Evolutionary conservation across 2,329 filamentous ascomycete species (phyloP), one percentile per base, ranked within the genome.

Genomic region (Botrytis fragariae): DNA sequence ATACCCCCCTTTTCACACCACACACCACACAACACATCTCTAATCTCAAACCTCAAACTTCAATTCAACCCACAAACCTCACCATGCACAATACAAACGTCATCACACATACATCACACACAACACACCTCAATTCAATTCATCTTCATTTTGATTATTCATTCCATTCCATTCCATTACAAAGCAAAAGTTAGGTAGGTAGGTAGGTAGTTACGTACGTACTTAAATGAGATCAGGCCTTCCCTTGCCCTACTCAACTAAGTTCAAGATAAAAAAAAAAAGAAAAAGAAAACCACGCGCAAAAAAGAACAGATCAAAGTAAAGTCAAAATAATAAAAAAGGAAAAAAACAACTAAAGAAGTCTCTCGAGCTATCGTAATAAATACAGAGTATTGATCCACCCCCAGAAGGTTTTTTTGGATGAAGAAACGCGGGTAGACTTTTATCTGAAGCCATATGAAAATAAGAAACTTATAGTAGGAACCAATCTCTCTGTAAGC

Each of bases 381-480:
- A 72, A 72, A 72, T 72, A 72, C 71, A 72, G 51, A 72, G 48
- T 60, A 59, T 69, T 72, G 64, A 69, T 72, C 42, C 44, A 44
- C 25, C 48, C 48, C 48, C 48, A 54, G 48, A 54, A 54, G n/a
- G 48, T 54, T 54, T 35, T 35, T 54, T 54, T n/a, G 48, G 48
- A 51, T 37, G 57, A 45, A 35, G 69, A 59, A 71, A 69, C 45
- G 10, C n/a, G n/a, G 44, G 25, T 59, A 32, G 48, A 54, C 37
- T 39, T 61, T 61, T 37, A 37, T 35, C 25, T 37, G 35, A 57
- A 65, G 69, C 39, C 54, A 35, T 69, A n/a, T 29, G 25, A 61
- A 62, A 59, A 61, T n/a, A 48, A 59, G 22, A 35, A 22, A 10
- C 22, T 32, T 35, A 32, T 29, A 65, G 63, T 9, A 64, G 48